Conservation (phyloP, 2,329 filamentous ascomycete species). For the Endocalyx cinctus region DNA sequence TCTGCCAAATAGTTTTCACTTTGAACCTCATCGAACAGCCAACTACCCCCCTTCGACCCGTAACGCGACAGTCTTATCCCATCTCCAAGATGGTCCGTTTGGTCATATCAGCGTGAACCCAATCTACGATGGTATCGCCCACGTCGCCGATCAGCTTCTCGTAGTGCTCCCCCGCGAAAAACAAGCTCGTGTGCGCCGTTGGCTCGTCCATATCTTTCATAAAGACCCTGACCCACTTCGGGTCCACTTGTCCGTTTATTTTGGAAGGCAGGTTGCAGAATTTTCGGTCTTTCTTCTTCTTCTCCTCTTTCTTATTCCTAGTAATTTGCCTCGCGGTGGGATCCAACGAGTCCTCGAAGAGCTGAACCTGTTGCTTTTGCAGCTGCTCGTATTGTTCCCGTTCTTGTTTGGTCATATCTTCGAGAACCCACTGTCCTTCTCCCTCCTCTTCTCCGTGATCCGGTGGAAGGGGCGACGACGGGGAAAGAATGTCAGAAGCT, state of each 20-base stretch:
- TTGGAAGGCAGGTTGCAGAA: conserved; percentile 71
- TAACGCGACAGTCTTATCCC: conserved; percentile 5
- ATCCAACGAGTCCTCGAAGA: too few species aligned
- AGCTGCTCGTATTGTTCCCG: too few species aligned
- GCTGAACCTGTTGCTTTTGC: too few species aligned
- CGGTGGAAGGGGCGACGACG: background rate
- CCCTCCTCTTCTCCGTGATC: background rate
- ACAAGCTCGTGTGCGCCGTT: conserved; percentile 77
- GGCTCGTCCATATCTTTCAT: conserved; percentile 86
- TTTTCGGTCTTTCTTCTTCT: conserved; percentile 55
- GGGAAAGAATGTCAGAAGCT: too few species aligned
- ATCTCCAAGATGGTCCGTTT: conserved; percentile 34
- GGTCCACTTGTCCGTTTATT: conserved; percentile 53
- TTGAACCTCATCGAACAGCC: conserved; percentile 16
- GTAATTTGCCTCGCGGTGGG: too few species aligned
- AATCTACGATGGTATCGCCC: conserved; percentile 59
- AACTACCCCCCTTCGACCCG: too few species aligned
- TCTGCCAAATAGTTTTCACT: too few species aligned
- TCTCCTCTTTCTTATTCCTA: too few species aligned
- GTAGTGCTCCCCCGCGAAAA: conserved; percentile 69
- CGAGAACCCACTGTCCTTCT: background rate
- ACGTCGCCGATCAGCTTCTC: conserved; percentile 74
- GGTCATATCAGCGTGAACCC: conserved; percentile 61
- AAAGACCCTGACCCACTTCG: conserved; percentile 71
- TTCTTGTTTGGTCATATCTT: too few species aligned